Conservation (phyloP, 331 rosid genomes). For the Stylosanthes scabra region DNA sequence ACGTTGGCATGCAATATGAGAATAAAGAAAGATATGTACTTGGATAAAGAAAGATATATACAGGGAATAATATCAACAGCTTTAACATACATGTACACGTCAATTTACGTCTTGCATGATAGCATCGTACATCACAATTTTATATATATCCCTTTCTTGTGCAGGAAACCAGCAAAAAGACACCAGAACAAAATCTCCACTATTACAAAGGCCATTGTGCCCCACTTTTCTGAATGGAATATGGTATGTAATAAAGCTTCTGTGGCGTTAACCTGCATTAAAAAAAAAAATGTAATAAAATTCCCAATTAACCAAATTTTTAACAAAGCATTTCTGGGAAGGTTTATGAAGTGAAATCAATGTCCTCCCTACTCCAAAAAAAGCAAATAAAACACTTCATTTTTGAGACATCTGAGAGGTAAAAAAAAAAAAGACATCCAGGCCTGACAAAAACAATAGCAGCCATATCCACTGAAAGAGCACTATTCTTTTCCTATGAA, state of each 20-base stretch:
- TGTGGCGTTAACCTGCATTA: constrained; percentile 69
- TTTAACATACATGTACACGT: constrained; percentile 10
- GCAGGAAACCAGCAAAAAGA: constrained; percentile 63
- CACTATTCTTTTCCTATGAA: too few species aligned
- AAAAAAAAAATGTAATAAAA: neutral
- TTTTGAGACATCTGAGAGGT: too few species aligned
- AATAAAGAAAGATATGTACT: constrained; percentile 30
- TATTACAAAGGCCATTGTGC: constrained; percentile 59
- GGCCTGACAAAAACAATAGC: too few species aligned
- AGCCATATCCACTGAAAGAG: too few species aligned
- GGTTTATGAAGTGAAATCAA: constrained; percentile 6
- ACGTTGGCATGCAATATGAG: constrained; percentile 30
- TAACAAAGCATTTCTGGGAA: constrained; percentile 33
- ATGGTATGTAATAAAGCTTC: constrained; percentile 63
- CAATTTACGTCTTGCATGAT: constrained; percentile 13
- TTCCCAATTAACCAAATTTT: constrained; percentile 31
- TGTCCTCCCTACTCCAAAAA: constrained; percentile 7
- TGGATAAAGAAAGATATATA: constrained; percentile 27
- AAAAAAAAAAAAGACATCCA: too few species aligned
- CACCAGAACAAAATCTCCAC: constrained; percentile 73
- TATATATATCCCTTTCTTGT: constrained; percentile 62
- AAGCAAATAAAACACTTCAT: too few species aligned
- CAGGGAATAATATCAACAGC: neutral
- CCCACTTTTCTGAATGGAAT: constrained; percentile 70
- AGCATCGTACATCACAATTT: constrained; percentile 44